Evolutionary conservation across 1,284 basidiomycete genomes (phyloP), one percentile per base, ranked within the genome.

Genomic region (Schizopora paradoxa): DNA sequence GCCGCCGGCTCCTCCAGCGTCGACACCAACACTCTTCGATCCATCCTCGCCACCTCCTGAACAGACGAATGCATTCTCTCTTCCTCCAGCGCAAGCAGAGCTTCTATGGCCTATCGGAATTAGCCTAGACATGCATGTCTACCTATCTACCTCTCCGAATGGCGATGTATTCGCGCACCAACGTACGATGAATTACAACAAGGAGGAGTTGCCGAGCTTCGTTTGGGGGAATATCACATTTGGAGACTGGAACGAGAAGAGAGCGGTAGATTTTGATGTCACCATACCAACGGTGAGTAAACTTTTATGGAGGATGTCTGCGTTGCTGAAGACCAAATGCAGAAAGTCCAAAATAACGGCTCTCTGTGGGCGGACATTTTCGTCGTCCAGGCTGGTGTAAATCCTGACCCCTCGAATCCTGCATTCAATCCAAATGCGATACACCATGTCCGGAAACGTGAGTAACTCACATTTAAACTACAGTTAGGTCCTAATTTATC

Each of bases 291-390:
- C 74, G 66, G 87, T 87, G 59, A 51, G 74, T 62, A 2, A 26
- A 31, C 27, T 14, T 25, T 49, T 41, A 14, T 13, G 1, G 25
- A 22, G 32, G 45, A 39, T 28, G 5, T 43, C 16, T 16, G 11
- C 41, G 32, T 34, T 39, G 18, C 41, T 14, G 41, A 46, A 46
- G 26, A 26, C 16, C 28, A 41, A 36, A 23, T 38, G 27, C 50
- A 92, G 84, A 73, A 69, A 36, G 93, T 95, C 4, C 70, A 85
- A 56, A 71, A 75, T 48, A 96, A 96, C 60, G 86, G 81, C 10
- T 81, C 83, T 5, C 62, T 91, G 41, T 96, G 86, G 83, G 86
- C 89, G 6, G 91, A 97, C 56, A 71, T 96, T 7, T 85, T 90
- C 58, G 68, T 98, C 6, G 75, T 84, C 3, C 82, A 77, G 56